Conservation (phyloP, 208 protist genomes). For the Angomonas desouzai region DNA sequence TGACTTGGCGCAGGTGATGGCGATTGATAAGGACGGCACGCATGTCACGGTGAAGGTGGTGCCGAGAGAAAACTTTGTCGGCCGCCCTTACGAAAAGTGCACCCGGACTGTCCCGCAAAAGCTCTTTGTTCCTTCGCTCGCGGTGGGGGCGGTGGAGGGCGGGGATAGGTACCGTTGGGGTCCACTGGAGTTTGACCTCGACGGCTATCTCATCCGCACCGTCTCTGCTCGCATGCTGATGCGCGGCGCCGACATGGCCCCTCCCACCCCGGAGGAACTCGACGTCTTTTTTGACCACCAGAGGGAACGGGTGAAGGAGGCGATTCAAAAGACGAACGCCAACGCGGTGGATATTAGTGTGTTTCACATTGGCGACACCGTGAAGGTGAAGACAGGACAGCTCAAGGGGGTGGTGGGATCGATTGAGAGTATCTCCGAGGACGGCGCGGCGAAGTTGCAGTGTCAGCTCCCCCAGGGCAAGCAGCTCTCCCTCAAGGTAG, state of each 20-base stretch:
- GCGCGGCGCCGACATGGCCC: constrained; percentile 53
- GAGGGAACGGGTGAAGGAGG: constrained; percentile 64
- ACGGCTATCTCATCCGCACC: constrained; percentile 81
- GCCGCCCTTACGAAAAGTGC: constrained; percentile 73
- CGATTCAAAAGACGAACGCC: constrained; percentile 31
- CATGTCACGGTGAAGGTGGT: constrained; percentile 79
- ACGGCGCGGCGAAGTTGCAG: constrained; percentile 55
- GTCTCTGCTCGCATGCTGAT: constrained; percentile 74
- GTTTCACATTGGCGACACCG: constrained; percentile 62
- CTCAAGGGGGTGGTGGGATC: constrained; percentile 67
- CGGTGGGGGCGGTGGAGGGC: constrained; percentile 43
- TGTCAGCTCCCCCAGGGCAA: constrained; percentile 51
- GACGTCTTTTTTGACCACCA: constrained; percentile 86
- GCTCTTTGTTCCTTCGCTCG: constrained; percentile 74
- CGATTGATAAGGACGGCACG: constrained; percentile 42
- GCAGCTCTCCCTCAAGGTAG: constrained; percentile 71
- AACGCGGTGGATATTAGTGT: constrained; percentile 10
- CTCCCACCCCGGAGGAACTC: constrained; percentile 77
- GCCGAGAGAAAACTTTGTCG: constrained; percentile 84
- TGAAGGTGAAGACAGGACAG: constrained; percentile 74
- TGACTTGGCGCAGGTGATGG: constrained; percentile 79
- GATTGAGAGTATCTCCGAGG: constrained; percentile 72
- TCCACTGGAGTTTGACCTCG: constrained; percentile 78
- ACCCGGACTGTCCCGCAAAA: constrained; percentile 54
- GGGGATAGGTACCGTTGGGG: constrained; percentile 77